Percentiles rank a stretch among this genome's conserved stretches.
Evolutionary conservation across 1,284 basidiomycete genomes (phyloP).

Genomic region (Lignosus rhinocerotis): DNA sequence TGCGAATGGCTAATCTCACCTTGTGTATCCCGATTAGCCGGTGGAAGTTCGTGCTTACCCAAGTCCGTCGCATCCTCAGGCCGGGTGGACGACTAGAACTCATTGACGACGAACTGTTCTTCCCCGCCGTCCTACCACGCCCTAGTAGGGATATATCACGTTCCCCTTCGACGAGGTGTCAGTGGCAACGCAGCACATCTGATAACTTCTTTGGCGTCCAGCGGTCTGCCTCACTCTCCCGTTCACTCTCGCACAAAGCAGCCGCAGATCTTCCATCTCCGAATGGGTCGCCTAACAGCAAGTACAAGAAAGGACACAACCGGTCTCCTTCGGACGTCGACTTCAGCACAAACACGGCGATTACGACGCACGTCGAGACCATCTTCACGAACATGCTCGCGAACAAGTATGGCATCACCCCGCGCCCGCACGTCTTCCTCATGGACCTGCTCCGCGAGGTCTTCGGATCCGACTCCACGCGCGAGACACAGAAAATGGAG

Average conservation of each 20-base stretch:
- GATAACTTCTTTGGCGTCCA: not conserved
- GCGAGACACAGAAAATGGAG: constrained; percentile 41
- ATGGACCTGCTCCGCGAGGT: constrained; percentile 42
- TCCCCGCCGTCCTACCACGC: constrained; percentile 42
- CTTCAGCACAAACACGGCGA: constrained; percentile 39
- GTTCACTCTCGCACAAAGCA: constrained; percentile 3
- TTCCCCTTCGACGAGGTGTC: constrained; percentile 5
- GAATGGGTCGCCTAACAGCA: not conserved
- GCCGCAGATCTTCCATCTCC: not conserved
- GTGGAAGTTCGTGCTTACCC: constrained; percentile 58
- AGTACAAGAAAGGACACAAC: constrained; percentile 1
- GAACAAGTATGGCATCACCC: constrained; percentile 47
- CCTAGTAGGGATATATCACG: not conserved
- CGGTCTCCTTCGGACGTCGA: constrained; percentile 18
- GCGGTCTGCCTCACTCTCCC: not conserved
- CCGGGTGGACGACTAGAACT: constrained; percentile 64
- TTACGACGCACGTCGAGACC: constrained; percentile 45
- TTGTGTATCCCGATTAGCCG: constrained; percentile 57
- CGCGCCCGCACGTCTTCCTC: constrained; percentile 48
- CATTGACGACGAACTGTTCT: constrained; percentile 69
- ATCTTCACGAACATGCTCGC: constrained; percentile 56
- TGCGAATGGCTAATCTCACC: constrained; percentile 67
- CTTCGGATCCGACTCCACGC: constrained; percentile 46
- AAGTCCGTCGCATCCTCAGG: constrained; percentile 62
- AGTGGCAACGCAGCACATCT: constrained; percentile 10